Percentiles rank a stretch among this genome's conserved stretches.
Conservation (phyloP, 371 early-diverging fungal genomes). For the Mucor lusitanicus region DNA sequence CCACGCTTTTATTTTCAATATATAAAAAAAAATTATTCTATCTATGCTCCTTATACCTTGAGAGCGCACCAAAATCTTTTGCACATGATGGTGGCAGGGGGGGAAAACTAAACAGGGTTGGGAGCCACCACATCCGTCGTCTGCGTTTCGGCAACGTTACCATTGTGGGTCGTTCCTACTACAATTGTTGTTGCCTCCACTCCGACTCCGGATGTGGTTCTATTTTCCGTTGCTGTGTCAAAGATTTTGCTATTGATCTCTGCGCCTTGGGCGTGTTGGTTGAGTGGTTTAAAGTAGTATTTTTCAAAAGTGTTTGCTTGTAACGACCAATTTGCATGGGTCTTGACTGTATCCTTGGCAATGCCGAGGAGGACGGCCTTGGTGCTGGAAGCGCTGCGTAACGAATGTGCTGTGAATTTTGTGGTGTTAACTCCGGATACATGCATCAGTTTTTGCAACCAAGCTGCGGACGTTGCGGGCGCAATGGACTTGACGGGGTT, state of each 20-base stretch:
- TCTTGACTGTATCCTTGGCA: neutral
- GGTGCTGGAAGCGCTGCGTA: conserved; percentile 9
- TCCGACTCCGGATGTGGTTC: conserved; percentile 14
- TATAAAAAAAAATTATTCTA: too few relatives aligned
- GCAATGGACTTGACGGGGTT: neutral
- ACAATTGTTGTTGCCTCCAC: conserved; percentile 7
- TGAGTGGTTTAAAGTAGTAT: conserved; percentile 76
- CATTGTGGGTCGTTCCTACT: conserved; percentile 11
- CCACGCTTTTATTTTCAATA: too few relatives aligned
- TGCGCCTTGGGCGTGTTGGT: neutral
- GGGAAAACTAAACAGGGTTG: too few relatives aligned
- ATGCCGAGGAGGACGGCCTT: conserved; percentile 13
- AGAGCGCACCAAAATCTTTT: too few relatives aligned
- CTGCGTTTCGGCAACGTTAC: conserved; percentile 6
- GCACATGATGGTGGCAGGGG: too few relatives aligned
- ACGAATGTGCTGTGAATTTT: conserved; percentile 6
- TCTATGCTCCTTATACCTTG: too few relatives aligned
- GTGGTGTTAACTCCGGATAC: conserved; percentile 2
- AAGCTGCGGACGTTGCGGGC: neutral
- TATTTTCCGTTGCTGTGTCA: conserved; percentile 1
- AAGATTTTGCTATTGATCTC: neutral
- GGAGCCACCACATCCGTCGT: conserved; percentile 6
- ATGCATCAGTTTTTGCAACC: neutral
- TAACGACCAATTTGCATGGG: conserved; percentile 12
- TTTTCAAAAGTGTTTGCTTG: conserved; percentile 3